phyloP scores from a whole-genome alignment of 2,329 filamentous ascomycete species.

The Xylariaceae sp. region DNA sequence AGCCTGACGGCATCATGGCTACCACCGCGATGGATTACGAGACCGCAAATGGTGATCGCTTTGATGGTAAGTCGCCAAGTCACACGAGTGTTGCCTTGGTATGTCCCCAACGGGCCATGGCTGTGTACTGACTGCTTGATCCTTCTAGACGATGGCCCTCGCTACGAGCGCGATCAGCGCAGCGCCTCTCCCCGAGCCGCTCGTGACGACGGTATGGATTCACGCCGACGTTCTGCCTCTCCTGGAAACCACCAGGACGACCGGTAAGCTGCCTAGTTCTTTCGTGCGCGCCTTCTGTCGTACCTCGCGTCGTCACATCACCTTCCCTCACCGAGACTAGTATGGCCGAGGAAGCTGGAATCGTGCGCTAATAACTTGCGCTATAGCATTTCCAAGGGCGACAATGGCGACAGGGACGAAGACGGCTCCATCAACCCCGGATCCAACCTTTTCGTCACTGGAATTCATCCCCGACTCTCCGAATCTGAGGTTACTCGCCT shows the following conservation, averaged over 20 bases:
- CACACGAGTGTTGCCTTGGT: not conserved
- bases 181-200: slow-evolving; percentile 56
- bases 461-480: slow-evolving; percentile 85
- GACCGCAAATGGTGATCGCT: slow-evolving; percentile 58
- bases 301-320: too few relatives aligned
- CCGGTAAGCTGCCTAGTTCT: slow-evolving; percentile 38
- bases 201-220: slow-evolving; percentile 52
- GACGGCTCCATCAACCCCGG: slow-evolving; percentile 83
- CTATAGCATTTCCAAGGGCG: slow-evolving; percentile 43
- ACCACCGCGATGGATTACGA: slow-evolving; percentile 66
- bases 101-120: not conserved
- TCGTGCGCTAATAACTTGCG: not conserved
- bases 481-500: slow-evolving; percentile 89
- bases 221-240: slow-evolving; percentile 55
- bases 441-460: slow-evolving; percentile 97
- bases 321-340: too few relatives aligned
- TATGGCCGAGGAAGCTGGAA: too few relatives aligned
- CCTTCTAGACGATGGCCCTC: slow-evolving; percentile 50
- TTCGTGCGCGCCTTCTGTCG: too few relatives aligned
- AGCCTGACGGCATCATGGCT: slow-evolving; percentile 37
- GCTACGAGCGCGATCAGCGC: slow-evolving; percentile 59
- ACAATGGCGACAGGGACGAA: slow-evolving; percentile 52
- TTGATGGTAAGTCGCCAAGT: slow-evolving; percentile 51
- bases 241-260: slow-evolving; percentile 45
- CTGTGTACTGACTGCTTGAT: slow-evolving; percentile 12